Evolutionary conservation across 208 protist species (phyloP), one percentile per base, ranked within the genome.

Genomic region (Phytomonas sp.): DNA sequence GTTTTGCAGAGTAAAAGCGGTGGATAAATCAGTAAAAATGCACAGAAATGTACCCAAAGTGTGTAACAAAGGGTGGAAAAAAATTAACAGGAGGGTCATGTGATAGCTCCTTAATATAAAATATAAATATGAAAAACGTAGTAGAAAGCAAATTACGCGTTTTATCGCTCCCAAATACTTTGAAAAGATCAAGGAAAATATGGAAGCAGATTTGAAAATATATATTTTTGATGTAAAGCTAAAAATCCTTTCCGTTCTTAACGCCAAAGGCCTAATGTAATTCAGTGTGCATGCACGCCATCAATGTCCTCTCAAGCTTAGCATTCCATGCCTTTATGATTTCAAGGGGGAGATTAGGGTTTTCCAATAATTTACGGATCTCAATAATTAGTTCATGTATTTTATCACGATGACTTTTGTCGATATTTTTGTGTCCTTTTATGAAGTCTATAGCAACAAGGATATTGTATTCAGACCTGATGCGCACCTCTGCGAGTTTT

Each of bases 391-490:
- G 78, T 68, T 61, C 75, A 71, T 72, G 75, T 34, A 94, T 77
- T 7, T 76, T 84, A 69, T 94, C 76, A 82, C 93, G 93, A 73
- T 89, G 71, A 33, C 71, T 81, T 33, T 84, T 89, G 32, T 67
- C 72, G 75, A 96, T 85, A 78, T 96, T 74, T 86, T 94, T 95
- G 86, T 86, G 92, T 73, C 95, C 87, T 33, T 70, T 70, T 14
- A 97, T 75, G 71, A 86, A 76, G 70, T 88, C 82, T 78, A 96
- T 90, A 23, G 86, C 86, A 5, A 71, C 85, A 61, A 72, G 71
- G 40, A 93, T 60, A 66, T 88, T 77, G n/a, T 75, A 71, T 33
- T 97, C 88, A 23, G 89, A 89, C 52, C 86, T 88, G 81, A 95
- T 97, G 66, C 91, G 90, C 56, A 72, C 81, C 76, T 97, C 93